Conservation (phyloP, 1,284 basidiomycete species). For the Pascua guehoae region DNA sequence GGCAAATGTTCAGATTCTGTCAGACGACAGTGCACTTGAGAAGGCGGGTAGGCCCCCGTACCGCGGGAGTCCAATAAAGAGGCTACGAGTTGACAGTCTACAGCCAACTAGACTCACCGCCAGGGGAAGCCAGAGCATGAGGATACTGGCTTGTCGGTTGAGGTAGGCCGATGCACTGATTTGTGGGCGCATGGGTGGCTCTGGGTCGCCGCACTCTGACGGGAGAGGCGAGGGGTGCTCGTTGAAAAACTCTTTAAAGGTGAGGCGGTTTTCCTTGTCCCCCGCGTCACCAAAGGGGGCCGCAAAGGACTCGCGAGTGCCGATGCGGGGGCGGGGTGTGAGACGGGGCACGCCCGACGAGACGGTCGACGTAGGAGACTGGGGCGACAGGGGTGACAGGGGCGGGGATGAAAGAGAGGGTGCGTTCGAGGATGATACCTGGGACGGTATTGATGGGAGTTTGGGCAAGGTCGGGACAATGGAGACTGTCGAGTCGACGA, state of each 20-base stretch:
- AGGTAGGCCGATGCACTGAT: slow-evolving; percentile 43
- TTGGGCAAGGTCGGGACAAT: no score
- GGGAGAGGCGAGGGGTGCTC: neutral
- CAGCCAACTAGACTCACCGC: slow-evolving; percentile 29
- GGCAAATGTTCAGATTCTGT: no score
- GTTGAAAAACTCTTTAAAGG: neutral
- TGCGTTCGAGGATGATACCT: neutral
- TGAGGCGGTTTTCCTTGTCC: neutral
- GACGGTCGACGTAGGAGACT: neutral
- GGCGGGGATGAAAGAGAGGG: neutral
- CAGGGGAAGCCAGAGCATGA: slow-evolving; percentile 48
- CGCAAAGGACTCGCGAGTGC: neutral
- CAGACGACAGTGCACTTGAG: no score
- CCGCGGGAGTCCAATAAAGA: neutral
- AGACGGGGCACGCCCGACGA: neutral
- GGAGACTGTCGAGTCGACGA: no score
- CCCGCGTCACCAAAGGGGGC: neutral
- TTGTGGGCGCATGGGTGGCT: neutral
- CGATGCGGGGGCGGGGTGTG: neutral
- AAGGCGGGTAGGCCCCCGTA: no score
- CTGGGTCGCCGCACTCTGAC: neutral
- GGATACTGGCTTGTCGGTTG: slow-evolving; percentile 45
- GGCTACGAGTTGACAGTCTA: no score
- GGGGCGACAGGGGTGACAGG: neutral
- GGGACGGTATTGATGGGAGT: neutral